A percentile compares a stretch with the other conserved stretches of the same genome.
Conservation (phyloP, 2,329 filamentous ascomycete genomes). For the Fusarium coffeatum region DNA sequence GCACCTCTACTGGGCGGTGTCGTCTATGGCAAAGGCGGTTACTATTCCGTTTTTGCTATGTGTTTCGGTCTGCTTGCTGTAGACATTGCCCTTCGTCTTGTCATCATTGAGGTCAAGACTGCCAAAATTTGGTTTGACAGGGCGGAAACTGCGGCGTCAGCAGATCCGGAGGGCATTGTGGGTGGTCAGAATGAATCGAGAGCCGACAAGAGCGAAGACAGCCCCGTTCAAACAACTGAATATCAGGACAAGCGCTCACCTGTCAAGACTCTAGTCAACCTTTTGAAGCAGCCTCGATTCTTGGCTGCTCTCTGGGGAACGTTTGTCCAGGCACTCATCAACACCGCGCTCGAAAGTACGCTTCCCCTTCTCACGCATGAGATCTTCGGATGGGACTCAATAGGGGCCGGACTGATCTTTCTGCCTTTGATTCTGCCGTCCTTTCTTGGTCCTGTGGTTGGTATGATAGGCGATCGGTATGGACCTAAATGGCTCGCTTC, state of each 20-base stretch:
- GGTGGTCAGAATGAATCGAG: not conserved
- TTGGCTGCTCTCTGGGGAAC: constrained; percentile 51
- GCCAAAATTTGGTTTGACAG: constrained; percentile 46
- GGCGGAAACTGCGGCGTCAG: not conserved
- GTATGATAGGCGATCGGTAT: constrained; percentile 50
- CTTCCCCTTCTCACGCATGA: constrained; percentile 49
- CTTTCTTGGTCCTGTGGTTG: constrained; percentile 49
- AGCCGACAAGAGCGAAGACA: not conserved
- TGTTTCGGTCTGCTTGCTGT: constrained; percentile 51
- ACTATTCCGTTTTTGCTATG: constrained; percentile 52
- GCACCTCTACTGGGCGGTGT: constrained; percentile 52
- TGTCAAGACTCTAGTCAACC: constrained; percentile 39
- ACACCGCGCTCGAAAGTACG: constrained; percentile 52
- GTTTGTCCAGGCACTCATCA: constrained; percentile 49
- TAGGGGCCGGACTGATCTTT: constrained; percentile 52
- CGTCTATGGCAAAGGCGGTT: constrained; percentile 50
- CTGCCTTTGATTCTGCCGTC: constrained; percentile 50
- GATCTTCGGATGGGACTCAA: constrained; percentile 50
- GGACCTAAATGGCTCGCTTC: constrained; percentile 52
- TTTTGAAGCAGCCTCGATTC: constrained; percentile 50
- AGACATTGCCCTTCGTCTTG: constrained; percentile 49
- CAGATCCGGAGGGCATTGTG: constrained; percentile 4
- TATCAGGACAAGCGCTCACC: constrained; percentile 27
- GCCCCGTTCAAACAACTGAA: not conserved
- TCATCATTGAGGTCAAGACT: constrained; percentile 50